phyloP scores from a whole-genome alignment of 495 filamentous ascomycete genomes.

The Aspergillus avenaceus region DNA sequence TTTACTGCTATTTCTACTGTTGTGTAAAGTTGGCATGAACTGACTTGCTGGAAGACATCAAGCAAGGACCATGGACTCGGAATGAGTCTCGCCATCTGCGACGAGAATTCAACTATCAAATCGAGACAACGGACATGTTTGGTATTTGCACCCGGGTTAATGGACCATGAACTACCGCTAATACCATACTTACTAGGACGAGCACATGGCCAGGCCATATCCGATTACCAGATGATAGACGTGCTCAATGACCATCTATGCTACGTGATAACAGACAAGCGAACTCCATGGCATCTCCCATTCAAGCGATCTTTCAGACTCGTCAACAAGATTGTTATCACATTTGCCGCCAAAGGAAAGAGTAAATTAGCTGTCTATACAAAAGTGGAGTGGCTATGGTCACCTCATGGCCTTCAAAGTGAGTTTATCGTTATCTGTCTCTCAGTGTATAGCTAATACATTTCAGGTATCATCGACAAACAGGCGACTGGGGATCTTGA shows the following conservation, averaged over 20 bases:
- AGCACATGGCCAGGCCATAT: constrained; percentile 53
- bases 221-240: constrained; percentile 87
- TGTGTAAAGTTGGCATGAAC: background rate
- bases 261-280: constrained; percentile 87
- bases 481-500: constrained; percentile 77
- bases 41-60: constrained; percentile 46
- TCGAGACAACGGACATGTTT: constrained; percentile 61
- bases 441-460: constrained; percentile 6
- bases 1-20: too few species aligned
- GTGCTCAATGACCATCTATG: constrained; percentile 91
- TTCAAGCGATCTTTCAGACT: constrained; percentile 74
- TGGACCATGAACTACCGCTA: background rate
- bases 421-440: constrained; percentile 10
- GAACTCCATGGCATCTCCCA: constrained; percentile 88
- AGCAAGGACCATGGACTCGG: constrained; percentile 81
- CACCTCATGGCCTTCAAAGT: constrained; percentile 61
- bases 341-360: constrained; percentile 84
- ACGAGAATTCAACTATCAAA: constrained; percentile 76
- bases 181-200: constrained; percentile 26
- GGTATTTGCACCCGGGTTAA: constrained; percentile 35
- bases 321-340: constrained; percentile 89
- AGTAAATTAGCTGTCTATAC: constrained; percentile 88
- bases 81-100: constrained; percentile 64
- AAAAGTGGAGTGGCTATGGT: constrained; percentile 77
- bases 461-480: constrained; percentile 64